These are phyloP conservation scores for Suillus sp. DNA, from an alignment of 768 basidiomycete species.

Conservation along the genomic window DNA sequence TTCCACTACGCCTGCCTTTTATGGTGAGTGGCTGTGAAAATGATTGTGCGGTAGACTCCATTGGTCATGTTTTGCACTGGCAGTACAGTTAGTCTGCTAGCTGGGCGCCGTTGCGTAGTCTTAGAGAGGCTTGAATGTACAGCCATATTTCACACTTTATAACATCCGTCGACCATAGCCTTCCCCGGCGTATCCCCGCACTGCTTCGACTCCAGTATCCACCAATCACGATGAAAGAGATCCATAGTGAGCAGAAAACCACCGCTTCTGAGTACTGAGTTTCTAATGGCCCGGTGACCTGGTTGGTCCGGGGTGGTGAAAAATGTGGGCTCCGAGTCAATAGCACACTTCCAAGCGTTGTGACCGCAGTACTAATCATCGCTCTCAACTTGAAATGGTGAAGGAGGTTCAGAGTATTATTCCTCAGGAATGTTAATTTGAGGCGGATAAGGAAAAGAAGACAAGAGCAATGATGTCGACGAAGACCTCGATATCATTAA, in stretches of 20 bases:
- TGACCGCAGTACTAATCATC: not conserved
- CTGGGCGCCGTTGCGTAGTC: not conserved
- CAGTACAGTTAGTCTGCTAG: not conserved
- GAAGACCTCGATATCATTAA: not conserved
- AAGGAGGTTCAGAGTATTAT: not conserved
- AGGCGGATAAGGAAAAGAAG: not conserved
- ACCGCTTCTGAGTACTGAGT: not conserved
- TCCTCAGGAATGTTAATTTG: not conserved
- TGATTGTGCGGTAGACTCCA: not conserved
- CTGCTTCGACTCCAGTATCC: slow-evolving; percentile 3
- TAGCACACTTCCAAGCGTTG: not conserved
- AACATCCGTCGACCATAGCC: not conserved
- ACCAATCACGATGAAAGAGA: not conserved
- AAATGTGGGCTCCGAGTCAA: not conserved
- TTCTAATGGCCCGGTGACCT: not conserved
- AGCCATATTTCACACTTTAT: not conserved
- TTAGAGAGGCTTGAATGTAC: not conserved
- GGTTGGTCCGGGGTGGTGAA: not conserved
- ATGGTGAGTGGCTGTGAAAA: slow-evolving; percentile 8
- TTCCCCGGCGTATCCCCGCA: slow-evolving; percentile 2
- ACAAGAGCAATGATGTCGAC: not conserved
- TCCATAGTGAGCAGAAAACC: not conserved
- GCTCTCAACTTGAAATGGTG: not conserved
- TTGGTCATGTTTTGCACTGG: not conserved
- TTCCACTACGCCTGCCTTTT: slow-evolving; percentile 12